Evolutionary conservation across 257 asterid genomes (phyloP).

Genomic region (Solanum rostratum): DNA sequence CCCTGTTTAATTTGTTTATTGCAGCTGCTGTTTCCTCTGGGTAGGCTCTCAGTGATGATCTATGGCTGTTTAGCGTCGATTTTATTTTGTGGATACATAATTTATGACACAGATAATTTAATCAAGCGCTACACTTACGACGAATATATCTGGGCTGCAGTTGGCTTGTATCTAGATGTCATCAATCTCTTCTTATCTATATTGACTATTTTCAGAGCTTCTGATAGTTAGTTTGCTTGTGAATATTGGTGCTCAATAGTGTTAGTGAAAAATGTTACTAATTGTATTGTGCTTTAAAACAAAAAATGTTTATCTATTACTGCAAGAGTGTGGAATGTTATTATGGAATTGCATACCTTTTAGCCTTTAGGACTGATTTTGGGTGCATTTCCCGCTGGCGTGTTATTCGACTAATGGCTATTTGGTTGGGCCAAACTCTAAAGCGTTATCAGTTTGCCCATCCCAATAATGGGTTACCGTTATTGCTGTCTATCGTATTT

Average conservation of each 20-base stretch:
- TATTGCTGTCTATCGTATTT: too few relatives aligned
- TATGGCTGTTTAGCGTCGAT: slow-evolving; percentile 26
- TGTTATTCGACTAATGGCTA: too few relatives aligned
- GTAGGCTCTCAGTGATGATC: slow-evolving; percentile 25
- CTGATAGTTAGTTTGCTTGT: neutral
- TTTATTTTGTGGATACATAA: slow-evolving; percentile 33
- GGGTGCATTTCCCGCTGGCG: too few relatives aligned
- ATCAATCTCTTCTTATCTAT: slow-evolving; percentile 30
- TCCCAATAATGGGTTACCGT: too few relatives aligned
- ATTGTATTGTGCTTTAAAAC: too few relatives aligned
- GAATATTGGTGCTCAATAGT: neutral
- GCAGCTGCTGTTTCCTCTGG: slow-evolving; percentile 50
- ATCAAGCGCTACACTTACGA: slow-evolving; percentile 42
- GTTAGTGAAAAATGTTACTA: too few relatives aligned
- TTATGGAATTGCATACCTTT: too few relatives aligned
- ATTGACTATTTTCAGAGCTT: slow-evolving; percentile 18
- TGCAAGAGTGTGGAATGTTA: too few relatives aligned
- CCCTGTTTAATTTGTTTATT: neutral
- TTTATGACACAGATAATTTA: slow-evolving; percentile 36
- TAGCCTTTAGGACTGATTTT: too few relatives aligned
- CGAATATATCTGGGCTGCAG: slow-evolving; percentile 54
- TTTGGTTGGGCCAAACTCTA: too few relatives aligned
- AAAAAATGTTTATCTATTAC: too few relatives aligned
- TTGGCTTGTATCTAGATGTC: slow-evolving; percentile 41
- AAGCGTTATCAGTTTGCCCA: too few relatives aligned